A percentile compares a stretch with the other conserved stretches of the same genome.
Conservation (phyloP, 2,329 filamentous ascomycete species). For the Phialocephala subalpina region DNA sequence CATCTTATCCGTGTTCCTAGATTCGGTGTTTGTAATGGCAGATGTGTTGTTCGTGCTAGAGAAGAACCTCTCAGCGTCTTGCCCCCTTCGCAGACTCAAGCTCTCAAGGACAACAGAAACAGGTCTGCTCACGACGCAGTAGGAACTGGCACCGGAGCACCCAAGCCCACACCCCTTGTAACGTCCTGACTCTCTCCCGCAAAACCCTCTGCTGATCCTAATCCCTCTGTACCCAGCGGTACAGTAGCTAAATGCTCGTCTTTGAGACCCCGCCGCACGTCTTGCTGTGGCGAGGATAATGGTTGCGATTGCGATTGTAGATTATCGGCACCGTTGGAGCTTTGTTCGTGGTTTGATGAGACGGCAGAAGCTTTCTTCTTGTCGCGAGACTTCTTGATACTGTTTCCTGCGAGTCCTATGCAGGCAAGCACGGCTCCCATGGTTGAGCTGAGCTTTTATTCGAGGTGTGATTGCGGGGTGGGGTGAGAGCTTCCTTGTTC, state of each 20-base stretch:
- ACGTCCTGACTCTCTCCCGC: conserved; percentile 10
- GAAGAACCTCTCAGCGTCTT: conserved; percentile 23
- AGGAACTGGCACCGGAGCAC: conserved; percentile 26
- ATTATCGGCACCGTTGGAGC: background rate
- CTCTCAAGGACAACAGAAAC: conserved; percentile 4
- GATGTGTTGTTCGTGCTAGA: conserved; percentile 20
- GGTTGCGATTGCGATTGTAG: conserved; percentile 20
- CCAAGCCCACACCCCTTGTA: conserved; percentile 25
- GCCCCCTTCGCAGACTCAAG: background rate
- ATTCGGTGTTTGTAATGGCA: background rate
- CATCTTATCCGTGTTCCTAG: conserved; percentile 53
- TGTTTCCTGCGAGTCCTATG: conserved; percentile 21
- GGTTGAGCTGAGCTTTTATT: background rate
- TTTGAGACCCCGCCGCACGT: conserved; percentile 23
- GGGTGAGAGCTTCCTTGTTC: conserved; percentile 16
- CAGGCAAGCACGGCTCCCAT: conserved; percentile 37
- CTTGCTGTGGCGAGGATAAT: conserved; percentile 23
- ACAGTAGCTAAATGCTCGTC: conserved; percentile 33
- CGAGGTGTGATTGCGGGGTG: conserved; percentile 10
- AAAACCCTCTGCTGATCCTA: conserved; percentile 8
- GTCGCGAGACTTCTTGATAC: conserved; percentile 23
- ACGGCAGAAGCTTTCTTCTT: conserved; percentile 18
- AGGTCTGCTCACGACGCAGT: conserved; percentile 26
- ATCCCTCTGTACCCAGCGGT: conserved; percentile 4
- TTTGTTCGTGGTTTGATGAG: background rate